Evolutionary conservation across 2,329 filamentous ascomycete species (phyloP).

Genomic region (Verticillium dahliae): DNA sequence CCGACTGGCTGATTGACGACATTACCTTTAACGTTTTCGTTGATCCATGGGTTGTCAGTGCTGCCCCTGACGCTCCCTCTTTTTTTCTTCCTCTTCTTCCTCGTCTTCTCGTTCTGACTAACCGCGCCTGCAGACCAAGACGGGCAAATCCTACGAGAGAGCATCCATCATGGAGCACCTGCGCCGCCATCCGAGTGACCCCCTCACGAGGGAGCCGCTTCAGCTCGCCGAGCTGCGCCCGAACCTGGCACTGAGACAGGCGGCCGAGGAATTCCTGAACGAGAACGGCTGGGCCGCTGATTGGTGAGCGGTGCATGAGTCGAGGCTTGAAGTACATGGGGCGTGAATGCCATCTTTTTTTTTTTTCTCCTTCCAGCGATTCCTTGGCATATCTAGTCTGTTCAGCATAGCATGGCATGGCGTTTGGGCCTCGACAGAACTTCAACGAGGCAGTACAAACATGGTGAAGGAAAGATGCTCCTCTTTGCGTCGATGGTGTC

Average conservation of each 20-base stretch:
- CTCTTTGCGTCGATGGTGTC: too few species aligned
- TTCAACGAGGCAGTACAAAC: too few species aligned
- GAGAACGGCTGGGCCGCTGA: slow-evolving; percentile 91
- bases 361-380: too few species aligned
- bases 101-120: neutral
- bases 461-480: too few species aligned
- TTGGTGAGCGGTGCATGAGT: slow-evolving; percentile 48
- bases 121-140: slow-evolving; percentile 54
- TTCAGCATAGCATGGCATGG: too few species aligned
- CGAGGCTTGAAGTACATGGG: too few species aligned
- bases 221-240: slow-evolving; percentile 64
- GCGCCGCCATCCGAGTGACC: slow-evolving; percentile 67
- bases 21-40: slow-evolving; percentile 70
- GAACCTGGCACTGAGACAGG: slow-evolving; percentile 74
- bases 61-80: too few species aligned
- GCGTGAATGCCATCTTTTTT: too few species aligned
- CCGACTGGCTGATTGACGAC: slow-evolving; percentile 71
- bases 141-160: slow-evolving; percentile 85
- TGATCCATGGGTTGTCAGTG: slow-evolving; percentile 55
- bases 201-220: slow-evolving; percentile 74
- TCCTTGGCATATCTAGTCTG: too few species aligned
- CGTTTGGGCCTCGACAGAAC: too few species aligned
- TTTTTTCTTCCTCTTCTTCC: neutral
- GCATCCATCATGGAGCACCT: slow-evolving; percentile 82
- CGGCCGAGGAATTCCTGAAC: slow-evolving; percentile 77